These are phyloP conservation scores for Casuarina glauca DNA, from an alignment of 306 rosid genomes.

Conservation along the genomic window DNA sequence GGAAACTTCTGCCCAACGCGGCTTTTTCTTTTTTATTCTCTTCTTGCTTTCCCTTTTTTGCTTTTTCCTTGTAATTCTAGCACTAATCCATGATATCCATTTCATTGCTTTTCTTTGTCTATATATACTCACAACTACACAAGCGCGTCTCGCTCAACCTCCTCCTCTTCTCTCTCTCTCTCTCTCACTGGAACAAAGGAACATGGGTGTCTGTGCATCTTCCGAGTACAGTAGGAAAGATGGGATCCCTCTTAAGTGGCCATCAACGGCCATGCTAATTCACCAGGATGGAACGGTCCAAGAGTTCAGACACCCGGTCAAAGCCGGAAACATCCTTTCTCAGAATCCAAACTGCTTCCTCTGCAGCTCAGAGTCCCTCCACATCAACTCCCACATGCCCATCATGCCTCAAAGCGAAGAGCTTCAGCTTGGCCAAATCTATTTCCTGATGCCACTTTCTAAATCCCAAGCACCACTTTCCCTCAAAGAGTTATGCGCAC, in stretches of 20 bases:
- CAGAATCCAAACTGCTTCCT: constrained; percentile 55
- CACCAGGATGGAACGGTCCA: constrained; percentile 53
- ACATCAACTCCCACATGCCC: constrained; percentile 32
- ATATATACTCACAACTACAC: constrained; percentile 20
- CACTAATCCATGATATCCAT: not conserved
- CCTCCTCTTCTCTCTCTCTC: not conserved
- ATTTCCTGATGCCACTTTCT: constrained; percentile 51
- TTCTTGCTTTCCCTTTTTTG: too few species aligned
- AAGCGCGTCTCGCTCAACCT: not conserved
- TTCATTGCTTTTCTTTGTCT: not conserved
- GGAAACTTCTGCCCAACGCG: too few species aligned
- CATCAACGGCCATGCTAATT: constrained; percentile 41
- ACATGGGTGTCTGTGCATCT: constrained; percentile 67
- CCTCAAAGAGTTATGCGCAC: constrained; percentile 48
- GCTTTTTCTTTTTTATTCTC: too few species aligned
- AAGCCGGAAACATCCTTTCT: constrained; percentile 51
- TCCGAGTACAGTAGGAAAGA: constrained; percentile 26
- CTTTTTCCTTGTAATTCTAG: not conserved
- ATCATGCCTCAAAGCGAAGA: constrained; percentile 40
- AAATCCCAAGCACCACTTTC: constrained; percentile 40
- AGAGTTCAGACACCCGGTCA: constrained; percentile 43
- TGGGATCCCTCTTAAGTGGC: constrained; percentile 22
- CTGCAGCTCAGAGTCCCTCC: constrained; percentile 55
- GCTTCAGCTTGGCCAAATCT: constrained; percentile 54
- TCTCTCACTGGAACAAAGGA: not conserved